Evolutionary conservation across 1,139 yeast species (phyloP).

Genomic region (Debaryomyces sp.): DNA sequence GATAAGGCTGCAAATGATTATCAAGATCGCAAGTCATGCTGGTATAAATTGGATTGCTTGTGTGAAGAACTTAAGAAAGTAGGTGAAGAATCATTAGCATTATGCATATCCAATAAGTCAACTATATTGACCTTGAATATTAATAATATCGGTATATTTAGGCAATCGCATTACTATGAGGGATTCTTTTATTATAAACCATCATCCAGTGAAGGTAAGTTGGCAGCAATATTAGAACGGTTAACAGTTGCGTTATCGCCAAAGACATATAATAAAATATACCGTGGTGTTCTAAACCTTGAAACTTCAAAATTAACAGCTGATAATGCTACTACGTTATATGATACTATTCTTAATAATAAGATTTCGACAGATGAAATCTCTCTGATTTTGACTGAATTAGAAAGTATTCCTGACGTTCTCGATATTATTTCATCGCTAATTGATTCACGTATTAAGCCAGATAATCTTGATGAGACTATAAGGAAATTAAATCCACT

Average conservation of each 20-base stretch:
- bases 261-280: slow-evolving; percentile 28
- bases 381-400: slow-evolving; percentile 20
- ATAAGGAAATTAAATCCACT: background rate
- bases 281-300: slow-evolving; percentile 17
- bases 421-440: slow-evolving; percentile 28
- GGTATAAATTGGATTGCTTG: slow-evolving; percentile 63
- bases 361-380: slow-evolving; percentile 30
- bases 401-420: slow-evolving; percentile 28
- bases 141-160: slow-evolving; percentile 37
- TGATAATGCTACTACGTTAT: slow-evolving; percentile 23
- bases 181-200: slow-evolving; percentile 17
- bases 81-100: slow-evolving; percentile 52
- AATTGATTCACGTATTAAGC: slow-evolving; percentile 27
- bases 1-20: slow-evolving; percentile 12
- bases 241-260: slow-evolving; percentile 28
- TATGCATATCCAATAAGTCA: slow-evolving; percentile 14
- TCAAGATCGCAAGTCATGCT: slow-evolving; percentile 24
- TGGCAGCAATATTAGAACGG: slow-evolving; percentile 25
- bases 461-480: slow-evolving; percentile 9
- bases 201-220: slow-evolving; percentile 19
- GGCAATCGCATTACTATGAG: slow-evolving; percentile 40
- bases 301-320: slow-evolving; percentile 16
- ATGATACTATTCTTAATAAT: slow-evolving; percentile 22
- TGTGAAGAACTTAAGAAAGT: slow-evolving; percentile 68
- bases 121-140: slow-evolving; percentile 28